Conservation (phyloP, 192 early-diverging fungal genomes). For the Rhizophagus prolifer region DNA sequence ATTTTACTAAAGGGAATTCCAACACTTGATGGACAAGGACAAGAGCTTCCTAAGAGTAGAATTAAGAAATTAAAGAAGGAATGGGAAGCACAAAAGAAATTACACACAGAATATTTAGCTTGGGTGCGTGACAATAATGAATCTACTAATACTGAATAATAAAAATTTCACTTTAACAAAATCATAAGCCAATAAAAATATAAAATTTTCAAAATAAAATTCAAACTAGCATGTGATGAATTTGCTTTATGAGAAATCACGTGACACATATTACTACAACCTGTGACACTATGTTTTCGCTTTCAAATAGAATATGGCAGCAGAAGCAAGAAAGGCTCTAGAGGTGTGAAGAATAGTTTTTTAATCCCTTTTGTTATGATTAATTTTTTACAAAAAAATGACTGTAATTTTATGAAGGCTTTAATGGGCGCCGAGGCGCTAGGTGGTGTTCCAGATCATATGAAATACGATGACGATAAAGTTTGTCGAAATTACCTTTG, state of each 20-base stretch:
- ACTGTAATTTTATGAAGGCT: constrained; percentile 30
- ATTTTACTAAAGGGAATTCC: constrained; percentile 65
- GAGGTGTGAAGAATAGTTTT: neutral
- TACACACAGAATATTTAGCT: constrained; percentile 81
- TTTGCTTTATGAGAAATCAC: no score
- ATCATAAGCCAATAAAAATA: no score
- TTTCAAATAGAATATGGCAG: constrained; percentile 12
- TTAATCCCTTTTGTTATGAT: neutral
- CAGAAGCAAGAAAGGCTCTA: constrained; percentile 29
- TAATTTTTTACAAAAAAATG: neutral
- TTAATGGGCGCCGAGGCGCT: constrained; percentile 56
- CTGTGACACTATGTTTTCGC: no score
- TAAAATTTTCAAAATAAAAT: no score
- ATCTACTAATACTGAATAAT: neutral
- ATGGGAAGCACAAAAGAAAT: constrained; percentile 81
- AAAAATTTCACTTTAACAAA: no score
- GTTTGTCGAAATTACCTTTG: constrained; percentile 52
- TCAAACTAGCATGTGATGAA: no score
- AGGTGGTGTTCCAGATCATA: constrained; percentile 47
- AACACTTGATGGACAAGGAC: constrained; percentile 77
- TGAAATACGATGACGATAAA: constrained; percentile 40
- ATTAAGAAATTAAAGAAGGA: constrained; percentile 89
- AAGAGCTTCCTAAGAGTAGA: constrained; percentile 79
- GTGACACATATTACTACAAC: no score
- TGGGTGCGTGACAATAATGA: neutral